A percentile compares a stretch with the other conserved stretches of the same genome.
Conservation (phyloP, 192 early-diverging fungal genomes). For the Backusella luteola region DNA sequence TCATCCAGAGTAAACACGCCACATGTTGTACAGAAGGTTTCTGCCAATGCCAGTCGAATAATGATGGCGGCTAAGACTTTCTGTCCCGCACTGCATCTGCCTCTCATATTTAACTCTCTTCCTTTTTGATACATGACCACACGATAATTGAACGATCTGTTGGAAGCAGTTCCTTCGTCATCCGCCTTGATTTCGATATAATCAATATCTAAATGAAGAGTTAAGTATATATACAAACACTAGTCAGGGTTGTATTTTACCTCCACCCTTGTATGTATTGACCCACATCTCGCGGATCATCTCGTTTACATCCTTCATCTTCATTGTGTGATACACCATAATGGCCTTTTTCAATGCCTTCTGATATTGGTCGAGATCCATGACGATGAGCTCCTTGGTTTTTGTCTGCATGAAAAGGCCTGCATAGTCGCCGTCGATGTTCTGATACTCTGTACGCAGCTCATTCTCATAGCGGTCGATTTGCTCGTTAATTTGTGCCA, state of each 20-base stretch:
- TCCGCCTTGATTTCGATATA: conserved; percentile 94
- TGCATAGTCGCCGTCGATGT: conserved; percentile 70
- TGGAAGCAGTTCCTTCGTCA: conserved; percentile 63
- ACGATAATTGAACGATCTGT: conserved; percentile 85
- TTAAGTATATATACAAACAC: background rate
- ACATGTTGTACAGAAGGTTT: conserved; percentile 90
- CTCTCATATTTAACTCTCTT: conserved; percentile 88
- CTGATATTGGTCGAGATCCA: conserved; percentile 82
- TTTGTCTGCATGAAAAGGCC: conserved; percentile 68
- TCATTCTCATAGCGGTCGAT: conserved; percentile 53
- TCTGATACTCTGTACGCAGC: conserved; percentile 70
- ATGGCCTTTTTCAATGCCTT: conserved; percentile 85
- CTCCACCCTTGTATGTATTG: conserved; percentile 91
- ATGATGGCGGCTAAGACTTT: conserved; percentile 96
- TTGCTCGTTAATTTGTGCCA: conserved; percentile 83
- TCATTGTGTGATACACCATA: conserved; percentile 86
- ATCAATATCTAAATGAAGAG: conserved; percentile 76
- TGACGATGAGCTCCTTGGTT: conserved; percentile 68
- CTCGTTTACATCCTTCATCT: conserved; percentile 98
- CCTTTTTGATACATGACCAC: conserved; percentile 93
- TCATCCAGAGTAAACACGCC: conserved; percentile 96
- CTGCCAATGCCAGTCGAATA: conserved; percentile 93
- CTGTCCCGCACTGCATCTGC: conserved; percentile 94
- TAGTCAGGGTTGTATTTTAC: conserved; percentile 28
- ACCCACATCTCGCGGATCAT: conserved; percentile 96